A percentile compares a stretch with the other conserved stretches of the same genome.
phyloP scores from a whole-genome alignment of 768 basidiomycete species.

The Psilocybe tampanensis region DNA sequence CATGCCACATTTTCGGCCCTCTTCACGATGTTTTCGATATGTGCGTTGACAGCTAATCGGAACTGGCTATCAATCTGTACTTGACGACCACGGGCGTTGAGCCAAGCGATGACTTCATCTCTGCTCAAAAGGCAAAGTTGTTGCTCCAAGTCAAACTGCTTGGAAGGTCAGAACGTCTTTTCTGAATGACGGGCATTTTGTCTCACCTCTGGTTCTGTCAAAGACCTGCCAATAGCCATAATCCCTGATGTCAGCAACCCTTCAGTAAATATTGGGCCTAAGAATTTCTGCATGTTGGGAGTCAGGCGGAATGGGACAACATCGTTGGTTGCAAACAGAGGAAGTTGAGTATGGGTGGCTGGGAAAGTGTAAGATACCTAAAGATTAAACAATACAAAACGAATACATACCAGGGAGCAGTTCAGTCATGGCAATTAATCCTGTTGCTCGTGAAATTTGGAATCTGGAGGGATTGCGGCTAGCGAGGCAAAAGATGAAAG shows the following conservation, averaged over 20 bases:
- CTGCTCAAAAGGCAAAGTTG: conserved; percentile 89
- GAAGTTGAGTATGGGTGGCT: conserved; percentile 49
- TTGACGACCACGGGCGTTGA: conserved; percentile 57
- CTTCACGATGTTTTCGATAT: conserved; percentile 73
- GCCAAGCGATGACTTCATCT: conserved; percentile 88
- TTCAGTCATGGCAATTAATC: conserved; percentile 91
- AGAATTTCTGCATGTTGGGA: conserved; percentile 92
- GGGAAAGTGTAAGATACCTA: background rate
- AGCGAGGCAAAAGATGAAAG: conserved; percentile 82
- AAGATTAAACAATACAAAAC: background rate
- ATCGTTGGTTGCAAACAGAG: conserved; percentile 78
- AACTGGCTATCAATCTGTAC: conserved; percentile 61
- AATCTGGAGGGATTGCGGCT: conserved; percentile 85
- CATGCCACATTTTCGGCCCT: conserved; percentile 85
- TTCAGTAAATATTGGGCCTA: conserved; percentile 88
- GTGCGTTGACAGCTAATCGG: conserved; percentile 54
- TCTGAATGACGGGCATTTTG: too few species aligned
- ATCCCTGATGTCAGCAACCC: conserved; percentile 85
- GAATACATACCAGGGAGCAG: conserved; percentile 70
- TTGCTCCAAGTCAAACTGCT: conserved; percentile 88
- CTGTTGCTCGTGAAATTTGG: conserved; percentile 87
- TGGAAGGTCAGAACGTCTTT: background rate
- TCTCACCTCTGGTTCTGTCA: conserved; percentile 88
- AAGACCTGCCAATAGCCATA: conserved; percentile 87
- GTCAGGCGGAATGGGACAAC: conserved; percentile 96